phyloP scores from a whole-genome alignment of 306 rosid genomes.

The Comarum palustre region DNA sequence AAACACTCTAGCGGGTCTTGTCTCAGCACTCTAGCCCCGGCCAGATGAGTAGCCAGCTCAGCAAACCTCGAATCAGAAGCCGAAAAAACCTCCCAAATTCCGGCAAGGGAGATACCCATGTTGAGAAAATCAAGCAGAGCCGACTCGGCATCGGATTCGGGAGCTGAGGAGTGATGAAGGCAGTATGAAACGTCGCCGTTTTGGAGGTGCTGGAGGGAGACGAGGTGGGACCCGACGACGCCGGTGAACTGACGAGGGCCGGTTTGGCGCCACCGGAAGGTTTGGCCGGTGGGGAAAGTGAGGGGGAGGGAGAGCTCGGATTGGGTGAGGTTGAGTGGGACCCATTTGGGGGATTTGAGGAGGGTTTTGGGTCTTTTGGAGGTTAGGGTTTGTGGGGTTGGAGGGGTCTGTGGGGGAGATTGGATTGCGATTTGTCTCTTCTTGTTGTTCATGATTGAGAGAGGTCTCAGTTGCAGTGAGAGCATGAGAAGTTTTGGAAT shows the following conservation, averaged over 20 bases:
- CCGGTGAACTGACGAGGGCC: constrained; percentile 72
- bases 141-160: constrained; percentile 28
- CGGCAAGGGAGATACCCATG: constrained; percentile 51
- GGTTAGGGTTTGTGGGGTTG: constrained; percentile 41
- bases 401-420: constrained; percentile 37
- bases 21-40: constrained; percentile 82
- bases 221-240: constrained; percentile 62
- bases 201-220: constrained; percentile 65
- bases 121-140: constrained; percentile 73
- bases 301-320: constrained; percentile 75
- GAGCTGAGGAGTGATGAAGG: constrained; percentile 41
- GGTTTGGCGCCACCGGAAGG: constrained; percentile 84
- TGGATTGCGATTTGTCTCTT: constrained; percentile 36
- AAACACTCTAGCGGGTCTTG: constrained; percentile 90
- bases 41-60: constrained; percentile 46
- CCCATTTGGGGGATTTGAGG: constrained; percentile 43
- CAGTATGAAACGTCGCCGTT: constrained; percentile 67
- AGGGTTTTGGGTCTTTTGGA: constrained; percentile 32
- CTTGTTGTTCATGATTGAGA: constrained; percentile 33
- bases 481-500: constrained; percentile 25
- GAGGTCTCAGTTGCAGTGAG: constrained; percentile 10
- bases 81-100: constrained; percentile 66
- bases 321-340: constrained; percentile 46
- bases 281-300: constrained; percentile 98
- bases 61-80: constrained; percentile 65